Conservation (phyloP, 257 asterid genomes). For the Solanum rostratum region DNA sequence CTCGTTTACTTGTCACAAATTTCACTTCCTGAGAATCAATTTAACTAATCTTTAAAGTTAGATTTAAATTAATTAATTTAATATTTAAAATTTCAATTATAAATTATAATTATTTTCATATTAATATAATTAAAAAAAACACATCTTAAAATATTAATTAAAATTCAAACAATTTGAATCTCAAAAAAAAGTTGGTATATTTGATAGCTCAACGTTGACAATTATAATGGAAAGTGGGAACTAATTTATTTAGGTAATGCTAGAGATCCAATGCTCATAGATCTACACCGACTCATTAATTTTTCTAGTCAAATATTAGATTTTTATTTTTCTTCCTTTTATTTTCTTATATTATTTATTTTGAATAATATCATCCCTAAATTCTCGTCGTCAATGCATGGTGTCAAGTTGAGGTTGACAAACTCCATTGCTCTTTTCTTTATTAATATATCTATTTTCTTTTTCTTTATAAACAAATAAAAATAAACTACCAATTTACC, state of each 20-base stretch:
- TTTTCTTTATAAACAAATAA: too few relatives aligned
- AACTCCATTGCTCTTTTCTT: not conserved
- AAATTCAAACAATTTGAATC: too few relatives aligned
- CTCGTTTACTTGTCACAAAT: too few relatives aligned
- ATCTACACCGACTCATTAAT: not conserved
- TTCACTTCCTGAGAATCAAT: too few relatives aligned
- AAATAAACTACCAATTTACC: too few relatives aligned
- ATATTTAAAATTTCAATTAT: too few relatives aligned
- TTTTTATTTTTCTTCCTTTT: not conserved
- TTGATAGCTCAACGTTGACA: not conserved
- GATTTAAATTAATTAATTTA: too few relatives aligned
- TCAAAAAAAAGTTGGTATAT: too few relatives aligned
- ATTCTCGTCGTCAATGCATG: not conserved
- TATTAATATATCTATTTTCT: not conserved
- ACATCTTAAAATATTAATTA: too few relatives aligned
- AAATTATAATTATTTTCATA: too few relatives aligned
- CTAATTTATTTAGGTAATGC: not conserved
- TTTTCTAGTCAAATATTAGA: not conserved
- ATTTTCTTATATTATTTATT: not conserved
- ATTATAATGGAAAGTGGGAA: not conserved
- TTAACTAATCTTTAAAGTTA: too few relatives aligned
- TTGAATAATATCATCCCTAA: not conserved
- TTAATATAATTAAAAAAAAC: too few relatives aligned
- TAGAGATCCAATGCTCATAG: not conserved
- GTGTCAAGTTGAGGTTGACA: not conserved